Percentiles rank a stretch among this genome's conserved stretches.
phyloP scores from a whole-genome alignment of 768 basidiomycete species.

The Lentinula detonsa region DNA sequence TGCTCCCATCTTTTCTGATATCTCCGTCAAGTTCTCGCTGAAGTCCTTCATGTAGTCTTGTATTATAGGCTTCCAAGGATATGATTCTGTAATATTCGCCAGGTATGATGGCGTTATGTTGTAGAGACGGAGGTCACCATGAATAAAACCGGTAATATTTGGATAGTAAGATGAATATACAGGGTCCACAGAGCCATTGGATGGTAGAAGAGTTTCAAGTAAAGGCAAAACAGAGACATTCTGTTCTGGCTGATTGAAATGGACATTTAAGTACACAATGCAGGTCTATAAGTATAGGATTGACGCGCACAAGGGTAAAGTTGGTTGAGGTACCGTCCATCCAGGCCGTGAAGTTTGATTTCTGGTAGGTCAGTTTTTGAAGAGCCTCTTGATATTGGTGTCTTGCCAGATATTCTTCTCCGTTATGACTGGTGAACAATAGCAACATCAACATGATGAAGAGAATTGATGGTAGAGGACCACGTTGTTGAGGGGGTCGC shows the following conservation, averaged over 20 bases:
- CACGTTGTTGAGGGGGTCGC: constrained; percentile 38
- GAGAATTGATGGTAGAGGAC: constrained; percentile 66
- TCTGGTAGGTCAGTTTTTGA: constrained; percentile 46
- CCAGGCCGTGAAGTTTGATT: constrained; percentile 75
- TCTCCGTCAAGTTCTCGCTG: constrained; percentile 43
- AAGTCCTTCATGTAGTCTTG: constrained; percentile 40
- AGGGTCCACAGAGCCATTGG: constrained; percentile 39
- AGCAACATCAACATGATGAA: constrained; percentile 72
- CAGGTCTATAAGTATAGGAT: not conserved
- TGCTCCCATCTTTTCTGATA: constrained; percentile 38
- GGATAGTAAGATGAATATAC: constrained; percentile 52
- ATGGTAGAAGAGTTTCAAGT: constrained; percentile 41
- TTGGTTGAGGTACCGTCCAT: constrained; percentile 60
- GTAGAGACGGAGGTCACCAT: constrained; percentile 52
- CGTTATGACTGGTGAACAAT: constrained; percentile 71
- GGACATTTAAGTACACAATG: not conserved
- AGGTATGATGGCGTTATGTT: constrained; percentile 56
- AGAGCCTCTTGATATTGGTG: constrained; percentile 66
- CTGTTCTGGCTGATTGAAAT: constrained; percentile 35
- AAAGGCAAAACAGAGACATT: constrained; percentile 39
- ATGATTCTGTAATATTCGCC: constrained; percentile 24
- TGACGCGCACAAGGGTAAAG: constrained; percentile 52
- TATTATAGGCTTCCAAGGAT: constrained; percentile 47
- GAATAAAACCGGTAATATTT: constrained; percentile 78
- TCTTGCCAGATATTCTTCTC: constrained; percentile 58